These are phyloP conservation scores for Cubamyces sp. DNA, from an alignment of 768 basidiomycete species.

Conservation along the genomic window DNA sequence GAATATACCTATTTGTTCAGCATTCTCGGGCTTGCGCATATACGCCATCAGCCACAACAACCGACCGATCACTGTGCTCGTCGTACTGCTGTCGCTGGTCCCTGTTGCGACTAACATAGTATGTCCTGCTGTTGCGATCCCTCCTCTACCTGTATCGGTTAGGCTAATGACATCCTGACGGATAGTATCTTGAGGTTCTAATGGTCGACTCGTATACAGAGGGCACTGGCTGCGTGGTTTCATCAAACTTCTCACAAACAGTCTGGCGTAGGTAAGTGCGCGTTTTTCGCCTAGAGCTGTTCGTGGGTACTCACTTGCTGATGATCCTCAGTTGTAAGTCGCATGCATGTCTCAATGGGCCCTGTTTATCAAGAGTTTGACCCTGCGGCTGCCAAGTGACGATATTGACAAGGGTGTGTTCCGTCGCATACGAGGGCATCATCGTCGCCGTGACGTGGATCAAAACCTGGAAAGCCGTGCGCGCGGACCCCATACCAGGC, in stretches of 20 bases:
- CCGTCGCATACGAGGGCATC: constrained; percentile 19
- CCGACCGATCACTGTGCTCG: constrained; percentile 3
- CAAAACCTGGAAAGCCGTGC: constrained; percentile 16
- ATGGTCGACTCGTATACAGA: background rate
- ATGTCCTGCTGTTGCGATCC: background rate
- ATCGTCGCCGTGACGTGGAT: constrained; percentile 25
- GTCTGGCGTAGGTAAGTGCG: background rate
- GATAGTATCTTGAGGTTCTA: background rate
- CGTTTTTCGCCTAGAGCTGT: too few species aligned
- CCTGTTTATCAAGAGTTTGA: too few species aligned
- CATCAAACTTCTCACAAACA: background rate
- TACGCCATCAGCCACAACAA: constrained; percentile 19
- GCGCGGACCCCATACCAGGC: background rate
- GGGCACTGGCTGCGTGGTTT: background rate
- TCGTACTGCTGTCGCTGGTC: constrained; percentile 17
- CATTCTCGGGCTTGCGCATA: constrained; percentile 19
- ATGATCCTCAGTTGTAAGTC: too few species aligned
- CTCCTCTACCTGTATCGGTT: too few species aligned
- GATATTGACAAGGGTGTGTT: constrained; percentile 9
- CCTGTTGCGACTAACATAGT: constrained; percentile 20
- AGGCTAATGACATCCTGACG: too few species aligned
- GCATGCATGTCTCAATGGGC: too few species aligned
- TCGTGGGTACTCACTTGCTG: too few species aligned
- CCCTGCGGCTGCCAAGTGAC: constrained; percentile 1
- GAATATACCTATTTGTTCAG: background rate